Evolutionary conservation across 768 basidiomycete genomes (phyloP).

Genomic region (Podaxis sp.): DNA sequence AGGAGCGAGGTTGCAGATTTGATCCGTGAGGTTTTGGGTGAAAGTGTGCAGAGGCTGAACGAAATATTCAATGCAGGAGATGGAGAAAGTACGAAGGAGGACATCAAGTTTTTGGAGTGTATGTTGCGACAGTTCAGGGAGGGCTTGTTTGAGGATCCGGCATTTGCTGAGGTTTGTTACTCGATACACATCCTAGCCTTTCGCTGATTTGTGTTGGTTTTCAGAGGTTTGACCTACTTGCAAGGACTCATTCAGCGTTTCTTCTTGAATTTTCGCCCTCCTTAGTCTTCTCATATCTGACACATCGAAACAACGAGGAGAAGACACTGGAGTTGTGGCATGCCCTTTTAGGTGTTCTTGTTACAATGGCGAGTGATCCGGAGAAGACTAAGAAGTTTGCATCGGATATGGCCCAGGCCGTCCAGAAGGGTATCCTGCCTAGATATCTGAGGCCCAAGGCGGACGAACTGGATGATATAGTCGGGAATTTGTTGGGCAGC

Average conservation of each 20-base stretch:
- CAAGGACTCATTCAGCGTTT: background rate
- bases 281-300: conserved; percentile 50
- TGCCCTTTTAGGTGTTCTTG: conserved; percentile 38
- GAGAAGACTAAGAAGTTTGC: conserved; percentile 15
- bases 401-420: conserved; percentile 31
- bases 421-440: conserved; percentile 35
- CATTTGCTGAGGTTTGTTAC: conserved; percentile 40
- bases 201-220: background rate
- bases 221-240: conserved; percentile 43
- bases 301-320: conserved; percentile 32
- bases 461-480: conserved; percentile 40
- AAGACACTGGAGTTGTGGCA: conserved; percentile 40
- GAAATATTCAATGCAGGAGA: conserved; percentile 10
- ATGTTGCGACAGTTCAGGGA: conserved; percentile 51
- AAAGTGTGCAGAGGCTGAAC: conserved; percentile 29
- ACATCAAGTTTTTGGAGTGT: conserved; percentile 14
- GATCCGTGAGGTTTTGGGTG: conserved; percentile 28
- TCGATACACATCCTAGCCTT: background rate
- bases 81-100: background rate
- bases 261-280: conserved; percentile 37
- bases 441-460: conserved; percentile 37
- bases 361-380: conserved; percentile 21
- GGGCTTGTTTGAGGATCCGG: conserved; percentile 39
- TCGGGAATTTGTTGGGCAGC: conserved; percentile 34
- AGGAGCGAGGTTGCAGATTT: conserved; percentile 23